Evolutionary conservation across 2,329 filamentous ascomycete genomes (phyloP).

Genomic region (Zelopaecilomyces penicillatus): DNA sequence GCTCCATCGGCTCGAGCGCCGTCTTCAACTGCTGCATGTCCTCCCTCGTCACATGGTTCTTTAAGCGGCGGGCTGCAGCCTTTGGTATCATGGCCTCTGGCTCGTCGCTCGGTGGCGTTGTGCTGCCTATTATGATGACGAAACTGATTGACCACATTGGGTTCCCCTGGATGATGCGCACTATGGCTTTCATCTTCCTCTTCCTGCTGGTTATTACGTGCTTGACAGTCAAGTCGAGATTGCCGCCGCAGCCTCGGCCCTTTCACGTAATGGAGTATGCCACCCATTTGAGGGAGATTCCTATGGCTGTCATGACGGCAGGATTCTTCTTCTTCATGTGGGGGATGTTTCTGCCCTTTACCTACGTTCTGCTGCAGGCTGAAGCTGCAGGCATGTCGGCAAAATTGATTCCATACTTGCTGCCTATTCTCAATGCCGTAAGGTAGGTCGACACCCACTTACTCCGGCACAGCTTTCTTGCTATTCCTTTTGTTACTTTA

Average conservation of each 20-base stretch:
- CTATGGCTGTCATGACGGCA: constrained; percentile 33
- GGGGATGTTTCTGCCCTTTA: constrained; percentile 48
- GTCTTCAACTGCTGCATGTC: constrained; percentile 36
- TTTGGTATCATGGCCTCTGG: constrained; percentile 47
- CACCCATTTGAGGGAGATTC: constrained; percentile 36
- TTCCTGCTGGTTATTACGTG: constrained; percentile 26
- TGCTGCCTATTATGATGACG: constrained; percentile 53
- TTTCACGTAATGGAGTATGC: constrained; percentile 40
- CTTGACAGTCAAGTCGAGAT: constrained; percentile 29
- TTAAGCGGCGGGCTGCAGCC: constrained; percentile 40
- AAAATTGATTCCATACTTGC: constrained; percentile 35
- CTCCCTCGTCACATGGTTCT: constrained; percentile 43
- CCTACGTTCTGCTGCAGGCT: constrained; percentile 43
- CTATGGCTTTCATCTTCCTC: constrained; percentile 38
- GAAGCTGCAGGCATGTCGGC: constrained; percentile 33
- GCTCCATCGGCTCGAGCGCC: constrained; percentile 32
- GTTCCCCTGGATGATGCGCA: constrained; percentile 41
- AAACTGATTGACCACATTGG: constrained; percentile 40
- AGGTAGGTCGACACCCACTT: constrained; percentile 24
- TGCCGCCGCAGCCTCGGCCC: constrained; percentile 37
- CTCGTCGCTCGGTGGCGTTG: constrained; percentile 44
- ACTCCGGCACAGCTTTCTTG: background rate
- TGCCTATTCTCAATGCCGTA: constrained; percentile 50
- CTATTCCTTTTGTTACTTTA: too few relatives aligned
- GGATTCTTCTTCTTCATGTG: constrained; percentile 48